phyloP scores from a whole-genome alignment of 306 rosid genomes.

The Boehmeria nivea region DNA sequence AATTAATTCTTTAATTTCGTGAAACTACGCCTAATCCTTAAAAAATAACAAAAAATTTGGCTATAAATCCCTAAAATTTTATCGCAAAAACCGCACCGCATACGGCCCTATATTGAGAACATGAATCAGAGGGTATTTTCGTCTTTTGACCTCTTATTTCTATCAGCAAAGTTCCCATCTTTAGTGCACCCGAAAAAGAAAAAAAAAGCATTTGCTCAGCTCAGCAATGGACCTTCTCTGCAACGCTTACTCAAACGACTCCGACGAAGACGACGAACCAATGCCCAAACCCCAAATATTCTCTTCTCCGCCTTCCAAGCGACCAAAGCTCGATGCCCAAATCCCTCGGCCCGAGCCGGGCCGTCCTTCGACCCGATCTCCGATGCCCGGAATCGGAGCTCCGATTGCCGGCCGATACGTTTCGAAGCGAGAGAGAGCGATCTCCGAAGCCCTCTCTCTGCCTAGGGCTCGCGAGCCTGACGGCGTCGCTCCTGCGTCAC shows the following conservation, averaged over 20 bases:
- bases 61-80: too few relatives aligned
- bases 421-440: conserved; percentile 75
- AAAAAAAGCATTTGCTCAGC: background rate
- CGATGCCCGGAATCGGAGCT: conserved; percentile 19
- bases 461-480: conserved; percentile 24
- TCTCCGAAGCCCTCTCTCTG: conserved; percentile 14
- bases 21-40: too few relatives aligned
- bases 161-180: too few relatives aligned
- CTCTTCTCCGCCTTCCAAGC: conserved; percentile 15
- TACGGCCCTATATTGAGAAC: too few relatives aligned
- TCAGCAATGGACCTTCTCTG: conserved; percentile 58
- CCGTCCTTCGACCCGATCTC: conserved; percentile 8
- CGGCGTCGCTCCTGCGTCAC: conserved; percentile 21
- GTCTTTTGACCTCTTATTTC: too few relatives aligned
- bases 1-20: too few relatives aligned
- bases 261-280: conserved; percentile 40
- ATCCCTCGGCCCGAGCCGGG: background rate
- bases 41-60: too few relatives aligned
- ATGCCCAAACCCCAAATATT: conserved; percentile 31
- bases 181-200: too few relatives aligned
- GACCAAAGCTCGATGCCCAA: conserved; percentile 15
- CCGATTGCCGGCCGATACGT: conserved; percentile 60
- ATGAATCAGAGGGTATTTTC: too few relatives aligned
- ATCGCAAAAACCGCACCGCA: too few relatives aligned
- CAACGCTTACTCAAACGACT: conserved; percentile 41